Base-by-base conservation (phyloP, 345 rosid genomes). In the Murraya koenigii region DNA sequence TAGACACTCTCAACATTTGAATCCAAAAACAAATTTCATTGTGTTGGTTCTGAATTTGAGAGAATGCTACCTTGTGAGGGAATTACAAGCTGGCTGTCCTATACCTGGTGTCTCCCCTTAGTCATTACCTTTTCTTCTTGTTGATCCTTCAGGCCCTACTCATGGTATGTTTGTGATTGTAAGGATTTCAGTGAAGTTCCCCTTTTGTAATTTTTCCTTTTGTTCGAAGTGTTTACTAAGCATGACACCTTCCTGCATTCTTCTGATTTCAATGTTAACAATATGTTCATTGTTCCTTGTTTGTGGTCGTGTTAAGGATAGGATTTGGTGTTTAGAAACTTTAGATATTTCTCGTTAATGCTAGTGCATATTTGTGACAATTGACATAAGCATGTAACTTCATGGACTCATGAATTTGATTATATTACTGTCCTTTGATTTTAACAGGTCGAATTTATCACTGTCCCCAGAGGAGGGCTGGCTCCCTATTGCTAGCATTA, bases 401-500 rank as follows among this genome's bases (percentile, higher is more conserved):
- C 28, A 75, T 59, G 30, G 38, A 28, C 54, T 22, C 66, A 23
- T 72, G 56, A 41, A 69, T 72, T 71, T 76, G 61, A 64, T 23
- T 47, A 58, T 19, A 5, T 39, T 17, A 61, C 38, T 77, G 77
- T 73, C 4, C 35, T 73, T 36, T 66, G 41, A 66, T 66, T 65
- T 77, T 75, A 58, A 80, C 82, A 96, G 98, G 87, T 88, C 98
- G 23, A 94, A 88, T 77, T 85, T 96, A 54, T 91, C 98, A 1
- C 80, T 96, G 25, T 94, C 97, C 20, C 91, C 97, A 3, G 93
- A 92, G 52, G 99, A 96, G 56, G 92, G 93, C 77, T 96, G 98
- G 99, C 84, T 96, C 83, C 98, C 99, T 49, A 82, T 96, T 84
- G 88, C 97, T 66, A 92, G 99, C 88, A 94, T 96, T 35, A 59